A percentile compares a stretch with the other conserved stretches of the same genome.
Conservation (phyloP, 805 yeast genomes). For the Wickerhamomyces canadensis region DNA sequence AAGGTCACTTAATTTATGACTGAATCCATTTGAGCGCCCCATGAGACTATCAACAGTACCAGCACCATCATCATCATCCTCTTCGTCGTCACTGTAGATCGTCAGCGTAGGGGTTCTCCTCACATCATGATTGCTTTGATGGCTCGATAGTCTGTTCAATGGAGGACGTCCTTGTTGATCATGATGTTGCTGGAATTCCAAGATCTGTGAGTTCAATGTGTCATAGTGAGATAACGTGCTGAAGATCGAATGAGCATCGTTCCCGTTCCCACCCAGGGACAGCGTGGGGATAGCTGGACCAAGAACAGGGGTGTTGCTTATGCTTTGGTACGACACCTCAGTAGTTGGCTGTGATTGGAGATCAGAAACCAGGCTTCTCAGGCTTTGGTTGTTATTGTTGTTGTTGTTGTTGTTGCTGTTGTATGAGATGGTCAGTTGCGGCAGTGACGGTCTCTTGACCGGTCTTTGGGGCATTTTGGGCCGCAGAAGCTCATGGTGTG, state of each 20-base stretch:
- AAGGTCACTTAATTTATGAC: conserved; percentile 19
- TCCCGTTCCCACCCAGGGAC: neutral
- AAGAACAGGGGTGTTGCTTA: conserved; percentile 2
- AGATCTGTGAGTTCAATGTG: neutral
- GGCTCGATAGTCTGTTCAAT: conserved; percentile 2
- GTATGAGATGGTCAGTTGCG: neutral
- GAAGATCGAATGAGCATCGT: conserved; percentile 1
- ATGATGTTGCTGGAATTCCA: conserved; percentile 1
- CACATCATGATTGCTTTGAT: conserved; percentile 13
- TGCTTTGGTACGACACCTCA: conserved; percentile 23
- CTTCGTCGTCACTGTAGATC: conserved; percentile 22
- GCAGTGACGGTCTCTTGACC: conserved; percentile 15
- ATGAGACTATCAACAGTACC: conserved; percentile 1
- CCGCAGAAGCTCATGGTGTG: neutral
- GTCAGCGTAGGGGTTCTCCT: conserved; percentile 26
- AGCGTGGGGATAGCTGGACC: neutral
- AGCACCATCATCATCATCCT: conserved; percentile 4
- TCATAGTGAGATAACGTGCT: conserved; percentile 1
- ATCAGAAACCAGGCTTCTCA: conserved; percentile 9
- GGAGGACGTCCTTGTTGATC: neutral
- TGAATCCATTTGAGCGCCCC: conserved; percentile 7
- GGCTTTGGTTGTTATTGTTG: conserved; percentile 7
- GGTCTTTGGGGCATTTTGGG: conserved; percentile 16
- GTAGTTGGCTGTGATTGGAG: conserved; percentile 29
- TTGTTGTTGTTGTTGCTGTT: conserved; percentile 14